Conservation (phyloP, 225 moss, liverwort and hornwort species). For the Pleurozium schreberi region DNA sequence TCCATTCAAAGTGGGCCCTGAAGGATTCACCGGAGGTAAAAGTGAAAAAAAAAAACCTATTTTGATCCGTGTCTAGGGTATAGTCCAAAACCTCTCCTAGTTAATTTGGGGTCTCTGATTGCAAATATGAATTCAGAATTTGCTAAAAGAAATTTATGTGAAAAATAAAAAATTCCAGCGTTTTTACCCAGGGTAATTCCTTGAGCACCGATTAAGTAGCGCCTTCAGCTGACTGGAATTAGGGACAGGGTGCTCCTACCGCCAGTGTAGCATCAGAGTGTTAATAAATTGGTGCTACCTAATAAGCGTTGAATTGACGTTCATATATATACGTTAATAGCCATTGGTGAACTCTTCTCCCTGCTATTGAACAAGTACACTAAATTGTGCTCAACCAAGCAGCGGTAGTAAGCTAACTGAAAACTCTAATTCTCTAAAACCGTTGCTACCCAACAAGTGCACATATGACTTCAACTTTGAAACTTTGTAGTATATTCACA, state of each 20-base stretch:
- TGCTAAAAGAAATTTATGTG: too few relatives aligned
- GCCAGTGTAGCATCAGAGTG: too few relatives aligned
- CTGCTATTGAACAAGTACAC: neutral
- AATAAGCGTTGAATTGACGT: neutral
- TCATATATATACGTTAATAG: neutral
- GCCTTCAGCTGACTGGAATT: neutral
- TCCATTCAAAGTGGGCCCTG: too few relatives aligned
- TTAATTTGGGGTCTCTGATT: too few relatives aligned
- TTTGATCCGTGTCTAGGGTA: too few relatives aligned
- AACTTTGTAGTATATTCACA: neutral
- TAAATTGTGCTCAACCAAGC: neutral
- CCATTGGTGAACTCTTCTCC: neutral
- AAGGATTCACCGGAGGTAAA: too few relatives aligned
- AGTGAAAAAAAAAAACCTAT: too few relatives aligned
- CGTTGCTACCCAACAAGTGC: neutral
- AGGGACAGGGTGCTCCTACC: neutral
- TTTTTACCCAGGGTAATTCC: too few relatives aligned
- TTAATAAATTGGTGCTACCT: neutral
- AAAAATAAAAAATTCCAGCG: too few relatives aligned
- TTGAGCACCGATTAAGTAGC: neutral
- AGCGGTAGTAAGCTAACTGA: neutral
- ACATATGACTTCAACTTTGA: neutral
- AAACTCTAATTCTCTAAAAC: neutral
- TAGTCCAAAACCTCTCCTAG: too few relatives aligned
- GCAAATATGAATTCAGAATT: too few relatives aligned